phyloP scores from a whole-genome alignment of 2,329 filamentous ascomycete genomes.

The Fusarium avenaceum region DNA sequence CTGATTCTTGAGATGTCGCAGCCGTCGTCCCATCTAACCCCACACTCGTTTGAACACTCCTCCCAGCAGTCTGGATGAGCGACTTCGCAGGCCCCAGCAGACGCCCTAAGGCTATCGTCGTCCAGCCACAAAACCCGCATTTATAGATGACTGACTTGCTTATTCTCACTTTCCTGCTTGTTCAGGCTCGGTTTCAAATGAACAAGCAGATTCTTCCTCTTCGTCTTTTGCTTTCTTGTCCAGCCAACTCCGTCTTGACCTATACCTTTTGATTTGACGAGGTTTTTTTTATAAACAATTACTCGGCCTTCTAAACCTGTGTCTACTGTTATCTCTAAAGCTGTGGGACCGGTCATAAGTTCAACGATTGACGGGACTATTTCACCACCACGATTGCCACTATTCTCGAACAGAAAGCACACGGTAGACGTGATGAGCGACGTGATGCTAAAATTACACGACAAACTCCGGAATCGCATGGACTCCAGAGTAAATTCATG shows the following conservation, averaged over 20 bases:
- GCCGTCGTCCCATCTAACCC: slow-evolving; percentile 47
- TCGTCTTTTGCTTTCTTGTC: slow-evolving; percentile 10
- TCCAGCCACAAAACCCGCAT: slow-evolving; percentile 33
- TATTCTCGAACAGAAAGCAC: too few species aligned
- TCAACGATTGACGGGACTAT: slow-evolving; percentile 1
- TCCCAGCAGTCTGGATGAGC: slow-evolving; percentile 40
- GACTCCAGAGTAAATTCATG: too few species aligned
- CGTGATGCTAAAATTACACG: too few species aligned
- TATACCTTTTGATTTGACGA: slow-evolving; percentile 12
- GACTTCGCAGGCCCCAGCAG: slow-evolving; percentile 39
- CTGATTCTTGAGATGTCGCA: slow-evolving; percentile 43
- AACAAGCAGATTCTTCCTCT: slow-evolving; percentile 4
- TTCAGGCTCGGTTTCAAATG: slow-evolving; percentile 10
- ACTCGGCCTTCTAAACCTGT: slow-evolving; percentile 13
- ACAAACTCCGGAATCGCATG: too few species aligned
- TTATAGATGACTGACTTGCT: slow-evolving; percentile 37
- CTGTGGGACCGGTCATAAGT: slow-evolving; percentile 4
- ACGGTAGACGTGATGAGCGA: too few species aligned
- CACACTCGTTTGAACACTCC: slow-evolving; percentile 47
- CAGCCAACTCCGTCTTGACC: slow-evolving; percentile 15
- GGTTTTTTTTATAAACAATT: slow-evolving; percentile 12
- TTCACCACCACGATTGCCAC: slow-evolving; percentile 17
- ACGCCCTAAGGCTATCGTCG: slow-evolving; percentile 37
- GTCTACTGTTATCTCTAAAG: slow-evolving; percentile 8
- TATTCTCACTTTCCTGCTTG: slow-evolving; percentile 12